Evolutionary conservation across 2,329 filamentous ascomycete species (phyloP).

Genomic region (Penicillium sp.): DNA sequence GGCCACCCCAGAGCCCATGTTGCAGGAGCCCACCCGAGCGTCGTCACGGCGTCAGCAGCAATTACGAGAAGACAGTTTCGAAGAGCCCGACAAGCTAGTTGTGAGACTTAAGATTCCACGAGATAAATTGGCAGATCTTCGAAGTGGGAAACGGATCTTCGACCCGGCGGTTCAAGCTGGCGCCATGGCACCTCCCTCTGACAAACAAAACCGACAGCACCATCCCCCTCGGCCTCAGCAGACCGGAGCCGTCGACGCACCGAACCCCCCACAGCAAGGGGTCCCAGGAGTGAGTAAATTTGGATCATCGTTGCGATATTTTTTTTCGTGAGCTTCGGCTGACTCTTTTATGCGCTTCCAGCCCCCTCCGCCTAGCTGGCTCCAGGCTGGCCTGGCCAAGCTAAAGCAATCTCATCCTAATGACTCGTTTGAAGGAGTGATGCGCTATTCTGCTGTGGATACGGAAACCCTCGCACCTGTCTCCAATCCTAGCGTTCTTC

Average conservation of each 20-base stretch:
- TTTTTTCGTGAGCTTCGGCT: conserved; percentile 20
- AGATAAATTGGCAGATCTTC: conserved; percentile 60
- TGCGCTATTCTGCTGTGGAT: conserved; percentile 87
- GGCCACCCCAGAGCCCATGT: conserved; percentile 79
- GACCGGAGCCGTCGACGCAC: conserved; percentile 51
- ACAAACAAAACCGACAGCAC: conserved; percentile 35
- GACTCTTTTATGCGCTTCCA: conserved; percentile 44
- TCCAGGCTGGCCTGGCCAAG: conserved; percentile 70
- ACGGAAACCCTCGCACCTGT: conserved; percentile 68
- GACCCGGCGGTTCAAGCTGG: conserved; percentile 59
- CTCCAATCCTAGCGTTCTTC: conserved; percentile 54
- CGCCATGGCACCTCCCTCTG: conserved; percentile 54
- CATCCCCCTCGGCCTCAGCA: conserved; percentile 40
- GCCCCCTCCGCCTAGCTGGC: conserved; percentile 88
- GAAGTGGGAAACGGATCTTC: conserved; percentile 26
- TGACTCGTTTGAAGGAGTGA: conserved; percentile 84
- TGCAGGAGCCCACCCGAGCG: conserved; percentile 70
- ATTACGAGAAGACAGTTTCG: conserved; percentile 75
- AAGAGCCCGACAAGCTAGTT: conserved; percentile 70
- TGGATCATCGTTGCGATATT: conserved; percentile 17
- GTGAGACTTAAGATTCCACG: conserved; percentile 75
- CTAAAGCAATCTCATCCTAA: conserved; percentile 73
- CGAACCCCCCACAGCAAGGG: conserved; percentile 47
- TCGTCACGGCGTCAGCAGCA: conserved; percentile 63
- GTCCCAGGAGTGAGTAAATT: conserved; percentile 50